Conservation (phyloP, 108 stramenopile species). For the Nitzschia sp. region DNA sequence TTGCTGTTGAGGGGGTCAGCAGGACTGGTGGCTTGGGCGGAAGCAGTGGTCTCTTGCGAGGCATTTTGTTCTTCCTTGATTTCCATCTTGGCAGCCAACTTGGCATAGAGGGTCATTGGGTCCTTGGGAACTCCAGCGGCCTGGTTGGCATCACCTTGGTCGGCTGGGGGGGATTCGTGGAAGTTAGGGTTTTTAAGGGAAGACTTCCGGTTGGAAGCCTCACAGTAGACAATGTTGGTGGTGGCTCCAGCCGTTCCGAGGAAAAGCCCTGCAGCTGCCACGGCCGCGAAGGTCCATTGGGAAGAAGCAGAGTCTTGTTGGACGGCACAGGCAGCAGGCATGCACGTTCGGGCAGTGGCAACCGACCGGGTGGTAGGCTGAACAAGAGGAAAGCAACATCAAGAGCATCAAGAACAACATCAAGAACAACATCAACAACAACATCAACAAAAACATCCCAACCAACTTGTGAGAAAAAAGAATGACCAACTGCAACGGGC, state of each 20-base stretch:
- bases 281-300: constrained; percentile 11
- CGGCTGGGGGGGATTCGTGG: not conserved
- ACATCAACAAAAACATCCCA: too few relatives aligned
- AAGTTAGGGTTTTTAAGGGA: constrained; percentile 16
- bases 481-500: too few relatives aligned
- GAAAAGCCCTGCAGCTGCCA: constrained; percentile 18
- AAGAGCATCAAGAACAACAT: too few relatives aligned
- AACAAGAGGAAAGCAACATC: too few relatives aligned
- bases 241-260: constrained; percentile 19
- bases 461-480: too few relatives aligned
- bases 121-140: constrained; percentile 25
- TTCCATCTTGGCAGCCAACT: constrained; percentile 27
- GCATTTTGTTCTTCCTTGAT: constrained; percentile 20
- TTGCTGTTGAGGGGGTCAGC: constrained; percentile 8
- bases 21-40: constrained; percentile 23
- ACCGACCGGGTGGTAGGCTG: constrained; percentile 13
- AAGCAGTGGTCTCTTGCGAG: not conserved
- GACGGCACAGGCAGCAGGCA: constrained; percentile 6
- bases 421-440: too few relatives aligned
- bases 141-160: not conserved
- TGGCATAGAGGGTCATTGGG: constrained; percentile 48
- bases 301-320: constrained; percentile 1
- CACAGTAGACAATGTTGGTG: constrained; percentile 24
- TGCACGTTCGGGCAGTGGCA: constrained; percentile 5
- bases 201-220: constrained; percentile 1